Conservation (phyloP, 1,284 basidiomycete genomes). For the Wolfiporia cocos region DNA sequence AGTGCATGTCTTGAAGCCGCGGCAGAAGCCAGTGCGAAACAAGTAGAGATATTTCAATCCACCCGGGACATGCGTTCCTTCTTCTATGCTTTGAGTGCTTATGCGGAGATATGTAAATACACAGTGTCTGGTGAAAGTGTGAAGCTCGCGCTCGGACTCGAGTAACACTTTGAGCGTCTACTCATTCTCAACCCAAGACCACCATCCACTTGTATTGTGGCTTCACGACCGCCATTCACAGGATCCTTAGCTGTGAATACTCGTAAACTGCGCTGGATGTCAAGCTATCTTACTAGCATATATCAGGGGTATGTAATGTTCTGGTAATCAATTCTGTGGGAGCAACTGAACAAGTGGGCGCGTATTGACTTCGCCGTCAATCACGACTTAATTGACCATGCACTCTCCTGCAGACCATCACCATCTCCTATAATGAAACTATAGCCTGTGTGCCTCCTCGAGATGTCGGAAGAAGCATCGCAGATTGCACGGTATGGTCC, state of each 20-base stretch:
- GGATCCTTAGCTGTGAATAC: no score
- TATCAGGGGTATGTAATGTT: not conserved
- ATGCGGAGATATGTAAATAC: no score
- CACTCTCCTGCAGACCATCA: not conserved
- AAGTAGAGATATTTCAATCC: not conserved
- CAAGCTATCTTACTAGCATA: not conserved
- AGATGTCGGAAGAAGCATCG: slow-evolving; percentile 23
- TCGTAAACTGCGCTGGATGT: no score
- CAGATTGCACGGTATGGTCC: slow-evolving; percentile 19
- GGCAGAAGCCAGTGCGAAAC: not conserved
- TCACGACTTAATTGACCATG: not conserved
- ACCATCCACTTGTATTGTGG: no score
- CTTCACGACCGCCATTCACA: no score
- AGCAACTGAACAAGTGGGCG: not conserved
- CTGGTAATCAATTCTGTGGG: not conserved
- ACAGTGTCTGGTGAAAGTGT: no score
- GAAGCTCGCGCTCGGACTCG: no score
- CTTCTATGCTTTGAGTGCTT: no score
- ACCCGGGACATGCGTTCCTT: no score
- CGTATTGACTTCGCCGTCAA: not conserved
- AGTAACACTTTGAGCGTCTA: no score
- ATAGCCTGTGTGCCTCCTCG: not conserved
- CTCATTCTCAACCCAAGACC: no score
- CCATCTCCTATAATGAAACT: not conserved
- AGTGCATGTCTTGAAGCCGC: not conserved